phyloP scores from a whole-genome alignment of 2,329 filamentous ascomycete genomes.

The Aspergillus pseudotamarii region DNA sequence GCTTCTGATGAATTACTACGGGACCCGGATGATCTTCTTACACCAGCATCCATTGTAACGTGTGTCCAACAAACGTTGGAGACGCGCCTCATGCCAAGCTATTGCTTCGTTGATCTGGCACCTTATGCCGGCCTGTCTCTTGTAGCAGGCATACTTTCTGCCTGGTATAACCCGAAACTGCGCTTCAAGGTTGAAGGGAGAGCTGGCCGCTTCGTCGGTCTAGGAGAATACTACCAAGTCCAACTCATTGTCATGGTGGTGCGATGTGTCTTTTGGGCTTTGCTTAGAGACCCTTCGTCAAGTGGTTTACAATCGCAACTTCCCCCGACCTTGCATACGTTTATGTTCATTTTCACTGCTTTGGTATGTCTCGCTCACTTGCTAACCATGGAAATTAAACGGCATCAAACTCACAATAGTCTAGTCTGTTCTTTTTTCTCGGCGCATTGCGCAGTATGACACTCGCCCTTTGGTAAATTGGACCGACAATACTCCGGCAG shows the following conservation, averaged over 20 bases:
- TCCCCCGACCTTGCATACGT: conserved; percentile 40
- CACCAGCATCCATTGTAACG: conserved; percentile 23
- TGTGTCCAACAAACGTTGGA: conserved; percentile 25
- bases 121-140: conserved; percentile 43
- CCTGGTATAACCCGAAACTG: conserved; percentile 55
- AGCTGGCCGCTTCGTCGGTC: conserved; percentile 44
- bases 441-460: conserved; percentile 42
- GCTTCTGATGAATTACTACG: conserved; percentile 20
- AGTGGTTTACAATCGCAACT: conserved; percentile 34
- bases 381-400: not conserved
- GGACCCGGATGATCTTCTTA: conserved; percentile 14
- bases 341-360: conserved; percentile 44
- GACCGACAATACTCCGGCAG: conserved; percentile 40
- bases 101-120: conserved; percentile 34
- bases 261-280: conserved; percentile 49
- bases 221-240: conserved; percentile 50
- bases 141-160: conserved; percentile 44
- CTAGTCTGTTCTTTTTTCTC: conserved; percentile 43
- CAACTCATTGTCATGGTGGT: conserved; percentile 50
- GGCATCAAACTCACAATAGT: conserved; percentile 23
- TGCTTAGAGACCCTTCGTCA: conserved; percentile 42
- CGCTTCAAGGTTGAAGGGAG: conserved; percentile 47
- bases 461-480: conserved; percentile 46
- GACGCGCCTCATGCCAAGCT: conserved; percentile 24
- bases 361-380: conserved; percentile 31